A percentile compares a stretch with the other conserved stretches of the same genome.
These are phyloP conservation scores for Chlamydomonas sp. DNA, from an alignment of 139 green algal genomes.

Conservation along the genomic window DNA sequence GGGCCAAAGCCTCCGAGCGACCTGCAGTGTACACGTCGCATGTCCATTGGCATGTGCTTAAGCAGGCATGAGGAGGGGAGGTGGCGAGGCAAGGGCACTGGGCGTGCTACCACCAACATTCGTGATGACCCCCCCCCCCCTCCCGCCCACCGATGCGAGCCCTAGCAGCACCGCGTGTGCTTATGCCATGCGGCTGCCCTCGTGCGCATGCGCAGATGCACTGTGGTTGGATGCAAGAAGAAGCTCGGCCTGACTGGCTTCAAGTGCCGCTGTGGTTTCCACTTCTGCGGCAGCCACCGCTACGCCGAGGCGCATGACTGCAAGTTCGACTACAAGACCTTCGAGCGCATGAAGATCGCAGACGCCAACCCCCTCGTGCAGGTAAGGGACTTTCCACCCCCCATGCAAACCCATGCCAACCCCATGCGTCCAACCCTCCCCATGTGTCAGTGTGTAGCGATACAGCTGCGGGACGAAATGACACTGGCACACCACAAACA, in stretches of 20 bases:
- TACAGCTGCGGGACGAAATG: too few relatives aligned
- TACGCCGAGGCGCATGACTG: conserved; percentile 80
- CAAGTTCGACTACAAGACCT: conserved; percentile 77
- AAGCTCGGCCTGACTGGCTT: conserved; percentile 81
- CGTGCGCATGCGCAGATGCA: too few relatives aligned
- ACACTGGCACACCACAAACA: too few relatives aligned
- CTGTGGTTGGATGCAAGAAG: too few relatives aligned
- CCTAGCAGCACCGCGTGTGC: not conserved
- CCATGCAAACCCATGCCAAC: too few relatives aligned
- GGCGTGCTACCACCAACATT: not conserved
- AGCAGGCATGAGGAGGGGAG: too few relatives aligned
- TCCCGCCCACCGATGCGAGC: not conserved
- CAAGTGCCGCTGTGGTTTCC: conserved; percentile 71
- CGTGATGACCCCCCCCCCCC: not conserved
- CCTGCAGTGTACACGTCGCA: too few relatives aligned
- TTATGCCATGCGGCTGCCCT: not conserved
- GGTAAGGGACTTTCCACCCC: too few relatives aligned
- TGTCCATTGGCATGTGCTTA: too few relatives aligned
- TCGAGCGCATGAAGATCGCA: conserved; percentile 46
- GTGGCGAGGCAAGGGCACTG: not conserved
- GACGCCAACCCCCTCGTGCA: conserved; percentile 58
- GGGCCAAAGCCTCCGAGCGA: too few relatives aligned
- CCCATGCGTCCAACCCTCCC: too few relatives aligned
- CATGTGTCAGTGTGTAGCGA: too few relatives aligned
- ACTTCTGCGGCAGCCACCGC: conserved; percentile 73